A percentile compares a stretch with the other conserved stretches of the same genome.
Evolutionary conservation across 169 alveolate genomes (phyloP).

Genomic region (Eimeria necatrix): DNA sequence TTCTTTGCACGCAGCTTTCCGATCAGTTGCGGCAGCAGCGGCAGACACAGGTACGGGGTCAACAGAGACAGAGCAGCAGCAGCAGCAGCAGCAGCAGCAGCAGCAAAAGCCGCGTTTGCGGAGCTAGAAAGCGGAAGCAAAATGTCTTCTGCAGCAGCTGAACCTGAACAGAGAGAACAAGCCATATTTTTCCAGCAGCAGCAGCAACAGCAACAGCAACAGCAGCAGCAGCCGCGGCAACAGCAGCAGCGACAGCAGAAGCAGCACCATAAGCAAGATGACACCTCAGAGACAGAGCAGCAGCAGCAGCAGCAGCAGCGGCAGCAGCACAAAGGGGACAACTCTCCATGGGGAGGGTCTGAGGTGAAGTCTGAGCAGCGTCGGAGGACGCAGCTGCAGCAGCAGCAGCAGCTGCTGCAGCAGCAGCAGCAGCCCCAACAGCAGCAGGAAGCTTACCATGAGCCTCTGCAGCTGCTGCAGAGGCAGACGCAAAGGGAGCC

Average conservation of each 20-base stretch:
- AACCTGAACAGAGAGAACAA: background rate
- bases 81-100: background rate
- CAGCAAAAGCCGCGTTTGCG: background rate
- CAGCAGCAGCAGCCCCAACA: background rate
- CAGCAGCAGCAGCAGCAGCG: background rate
- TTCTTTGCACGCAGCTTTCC: background rate
- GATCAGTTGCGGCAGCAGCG: background rate
- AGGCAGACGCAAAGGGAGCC: conserved; percentile 26
- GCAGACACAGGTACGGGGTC: background rate
- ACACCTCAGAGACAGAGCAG: too few relatives aligned
- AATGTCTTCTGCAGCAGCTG: conserved; percentile 22
- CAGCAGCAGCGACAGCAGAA: background rate
- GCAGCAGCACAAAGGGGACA: background rate
- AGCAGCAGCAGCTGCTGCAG: background rate
- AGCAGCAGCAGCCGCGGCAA: background rate
- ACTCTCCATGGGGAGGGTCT: background rate
- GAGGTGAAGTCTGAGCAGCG: conserved; percentile 32
- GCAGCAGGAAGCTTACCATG: background rate
- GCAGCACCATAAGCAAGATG: background rate
- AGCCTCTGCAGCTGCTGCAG: conserved; percentile 15
- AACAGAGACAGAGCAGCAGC: background rate
- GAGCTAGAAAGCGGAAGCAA: background rate
- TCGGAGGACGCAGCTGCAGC: conserved; percentile 19
- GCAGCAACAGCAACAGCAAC: conserved; percentile 33
- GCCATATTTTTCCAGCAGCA: background rate